A percentile compares a stretch with the other conserved stretches of the same genome.
Conservation (phyloP, 2,329 filamentous ascomycete species). For the Neocucurbitaria cava region DNA sequence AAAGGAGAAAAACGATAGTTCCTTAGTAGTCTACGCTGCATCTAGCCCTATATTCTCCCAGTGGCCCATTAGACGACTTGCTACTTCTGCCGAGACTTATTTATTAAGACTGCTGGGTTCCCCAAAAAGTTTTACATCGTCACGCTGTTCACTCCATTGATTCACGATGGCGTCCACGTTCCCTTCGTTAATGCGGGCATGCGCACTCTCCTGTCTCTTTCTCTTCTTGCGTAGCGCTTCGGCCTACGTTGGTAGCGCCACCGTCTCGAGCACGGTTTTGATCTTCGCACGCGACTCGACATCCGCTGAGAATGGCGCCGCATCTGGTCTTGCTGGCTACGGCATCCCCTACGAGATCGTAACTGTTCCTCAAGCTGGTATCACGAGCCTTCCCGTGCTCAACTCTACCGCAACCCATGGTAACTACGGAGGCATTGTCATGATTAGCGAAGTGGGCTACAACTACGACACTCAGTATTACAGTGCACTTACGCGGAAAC, state of each 20-base stretch:
- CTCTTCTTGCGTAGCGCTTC: slow-evolving; percentile 23
- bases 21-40: slow-evolving; percentile 29
- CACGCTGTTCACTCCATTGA: slow-evolving; percentile 24
- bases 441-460: slow-evolving; percentile 62
- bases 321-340: slow-evolving; percentile 65
- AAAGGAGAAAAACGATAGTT: slow-evolving; percentile 43
- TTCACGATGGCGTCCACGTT: slow-evolving; percentile 35
- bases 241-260: slow-evolving; percentile 33
- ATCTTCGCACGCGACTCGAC: slow-evolving; percentile 62
- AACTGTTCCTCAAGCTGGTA: slow-evolving; percentile 61
- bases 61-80: slow-evolving; percentile 31
- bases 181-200: slow-evolving; percentile 31
- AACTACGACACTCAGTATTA: slow-evolving; percentile 58
- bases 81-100: slow-evolving; percentile 38
- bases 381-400: slow-evolving; percentile 58
- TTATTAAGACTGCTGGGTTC: slow-evolving; percentile 40
- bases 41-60: slow-evolving; percentile 30
- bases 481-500: slow-evolving; percentile 62
- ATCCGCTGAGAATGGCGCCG: slow-evolving; percentile 59
- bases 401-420: slow-evolving; percentile 58
- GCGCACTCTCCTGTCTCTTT: slow-evolving; percentile 30
- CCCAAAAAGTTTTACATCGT: slow-evolving; percentile 27
- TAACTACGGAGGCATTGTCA: slow-evolving; percentile 67
- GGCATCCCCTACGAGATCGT: slow-evolving; percentile 66
- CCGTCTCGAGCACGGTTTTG: slow-evolving; percentile 57